phyloP scores from a whole-genome alignment of 2,329 filamentous ascomycete genomes.

The Rosellinia necatrix region DNA sequence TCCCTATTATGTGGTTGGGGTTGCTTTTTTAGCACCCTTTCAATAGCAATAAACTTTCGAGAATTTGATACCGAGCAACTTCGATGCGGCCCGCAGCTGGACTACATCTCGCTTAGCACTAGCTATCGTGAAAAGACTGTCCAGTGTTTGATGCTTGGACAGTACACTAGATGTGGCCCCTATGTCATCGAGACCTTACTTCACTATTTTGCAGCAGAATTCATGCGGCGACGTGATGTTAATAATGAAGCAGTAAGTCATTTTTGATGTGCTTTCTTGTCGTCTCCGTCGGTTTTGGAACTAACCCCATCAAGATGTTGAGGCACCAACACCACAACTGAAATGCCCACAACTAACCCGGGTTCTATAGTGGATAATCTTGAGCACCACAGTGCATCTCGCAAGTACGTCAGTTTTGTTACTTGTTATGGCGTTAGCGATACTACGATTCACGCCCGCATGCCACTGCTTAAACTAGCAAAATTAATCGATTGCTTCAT shows the following conservation, averaged over 20 bases:
- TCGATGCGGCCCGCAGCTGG: background rate
- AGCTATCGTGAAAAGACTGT: slow-evolving; percentile 39
- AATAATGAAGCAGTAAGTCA: slow-evolving; percentile 41
- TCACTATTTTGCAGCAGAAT: slow-evolving; percentile 43
- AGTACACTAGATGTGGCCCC: slow-evolving; percentile 50
- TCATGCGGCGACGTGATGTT: slow-evolving; percentile 38
- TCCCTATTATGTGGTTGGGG: slow-evolving; percentile 51
- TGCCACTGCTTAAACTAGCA: background rate
- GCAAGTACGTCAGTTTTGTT: slow-evolving; percentile 26
- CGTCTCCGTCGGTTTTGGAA: too few relatives aligned
- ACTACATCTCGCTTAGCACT: slow-evolving; percentile 16
- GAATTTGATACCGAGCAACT: slow-evolving; percentile 18
- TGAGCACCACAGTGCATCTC: slow-evolving; percentile 40
- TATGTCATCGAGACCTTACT: slow-evolving; percentile 48
- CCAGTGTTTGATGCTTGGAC: slow-evolving; percentile 45
- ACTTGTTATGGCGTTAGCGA: background rate
- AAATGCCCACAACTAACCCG: too few relatives aligned
- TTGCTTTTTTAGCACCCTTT: slow-evolving; percentile 52
- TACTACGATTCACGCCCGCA: background rate
- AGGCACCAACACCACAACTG: too few relatives aligned
- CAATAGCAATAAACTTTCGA: slow-evolving; percentile 42
- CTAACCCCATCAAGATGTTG: too few relatives aligned
- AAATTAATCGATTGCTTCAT: slow-evolving; percentile 32
- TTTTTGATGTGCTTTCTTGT: too few relatives aligned
- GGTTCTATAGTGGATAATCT: slow-evolving; percentile 45